Evolutionary conservation across 495 filamentous ascomycete species (phyloP), one percentile per base, ranked within the genome.

Genomic region (Daldinia grandis): DNA sequence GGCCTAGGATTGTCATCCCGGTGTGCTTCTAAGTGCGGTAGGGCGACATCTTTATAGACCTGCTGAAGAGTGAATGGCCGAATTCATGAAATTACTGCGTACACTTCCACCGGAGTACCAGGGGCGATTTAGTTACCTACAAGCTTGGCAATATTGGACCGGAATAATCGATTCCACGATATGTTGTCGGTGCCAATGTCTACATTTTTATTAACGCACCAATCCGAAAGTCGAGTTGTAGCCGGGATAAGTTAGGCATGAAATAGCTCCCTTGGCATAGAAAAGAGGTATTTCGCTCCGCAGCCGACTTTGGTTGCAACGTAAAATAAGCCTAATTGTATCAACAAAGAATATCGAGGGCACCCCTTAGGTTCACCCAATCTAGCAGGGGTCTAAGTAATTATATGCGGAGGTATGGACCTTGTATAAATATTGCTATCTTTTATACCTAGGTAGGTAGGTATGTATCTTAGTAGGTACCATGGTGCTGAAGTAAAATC

Each of bases 141-240:
- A 28, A 55, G 50, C 64, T 72, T 72, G 64, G 69, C 64, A 12
- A 25, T 21, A 19, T 38, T 37, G 15, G 31, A 24, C 21, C 64
- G 69, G 69, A 68, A 19, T 40, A 64, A 64, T 72, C 8, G 8
- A 68, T 56, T 68, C 64, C 60, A 72, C 31, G 64, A 64, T 31
- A 55, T 42, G 55, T 51, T 30, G 49, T 57, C 28, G 14, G 21
- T 30, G 54, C 33, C 63, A 63, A 72, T 60, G 38, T 15, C 19
- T 50, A 40, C n/a, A 19, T 14, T 4, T 25, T 12, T 27, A 58
- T 60, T 37, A 63, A 21, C 59, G 58, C 63, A 51, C 64, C 58
- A 67, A 67, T 47, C 60, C 42, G 35, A 58, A 10, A 50, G 17
- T 8, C 21, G 8, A 12, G 2, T 47, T 15, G 28, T 21, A 35